phyloP scores from a whole-genome alignment of 2,329 filamentous ascomycete species.

The Parascedosporium putredinis region DNA sequence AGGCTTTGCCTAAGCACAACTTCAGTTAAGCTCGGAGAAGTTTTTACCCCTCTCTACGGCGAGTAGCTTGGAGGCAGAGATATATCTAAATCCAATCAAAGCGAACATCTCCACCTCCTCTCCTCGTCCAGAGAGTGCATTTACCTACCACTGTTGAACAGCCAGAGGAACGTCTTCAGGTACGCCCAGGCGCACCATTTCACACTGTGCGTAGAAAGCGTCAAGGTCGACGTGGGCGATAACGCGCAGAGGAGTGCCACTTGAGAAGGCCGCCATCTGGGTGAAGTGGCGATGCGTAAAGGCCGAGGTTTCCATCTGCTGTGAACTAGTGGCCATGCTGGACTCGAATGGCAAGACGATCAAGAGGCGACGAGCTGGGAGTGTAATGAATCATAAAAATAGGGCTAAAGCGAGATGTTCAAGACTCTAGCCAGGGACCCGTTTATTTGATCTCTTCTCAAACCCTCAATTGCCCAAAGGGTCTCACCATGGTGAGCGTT shows the following conservation, averaged over 20 bases:
- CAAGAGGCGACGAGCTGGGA: background rate
- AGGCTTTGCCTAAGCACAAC: constrained; percentile 62
- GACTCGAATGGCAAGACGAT: background rate
- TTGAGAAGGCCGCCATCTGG: constrained; percentile 60
- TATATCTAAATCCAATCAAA: background rate
- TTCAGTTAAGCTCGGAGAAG: too few species aligned
- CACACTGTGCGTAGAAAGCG: constrained; percentile 95
- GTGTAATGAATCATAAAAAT: too few species aligned
- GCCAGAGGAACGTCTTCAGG: constrained; percentile 71
- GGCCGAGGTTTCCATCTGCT: constrained; percentile 40
- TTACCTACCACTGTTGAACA: constrained; percentile 74
- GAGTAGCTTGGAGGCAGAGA: too few species aligned
- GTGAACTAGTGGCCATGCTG: background rate
- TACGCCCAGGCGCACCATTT: constrained; percentile 74
- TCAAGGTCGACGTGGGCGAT: constrained; percentile 91
- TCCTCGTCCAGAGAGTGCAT: background rate
- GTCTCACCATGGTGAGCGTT: too few species aligned
- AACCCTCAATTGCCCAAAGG: too few species aligned
- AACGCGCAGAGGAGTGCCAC: constrained; percentile 70
- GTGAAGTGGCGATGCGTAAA: constrained; percentile 80
- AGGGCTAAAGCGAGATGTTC: too few species aligned
- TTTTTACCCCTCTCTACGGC: too few species aligned
- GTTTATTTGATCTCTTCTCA: too few species aligned
- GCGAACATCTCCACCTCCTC: background rate
- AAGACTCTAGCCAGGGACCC: too few species aligned